Evolutionary conservation across 2,329 filamentous ascomycete genomes (phyloP), one percentile per base, ranked within the genome.

Genomic region (Aspergillus sp.): DNA sequence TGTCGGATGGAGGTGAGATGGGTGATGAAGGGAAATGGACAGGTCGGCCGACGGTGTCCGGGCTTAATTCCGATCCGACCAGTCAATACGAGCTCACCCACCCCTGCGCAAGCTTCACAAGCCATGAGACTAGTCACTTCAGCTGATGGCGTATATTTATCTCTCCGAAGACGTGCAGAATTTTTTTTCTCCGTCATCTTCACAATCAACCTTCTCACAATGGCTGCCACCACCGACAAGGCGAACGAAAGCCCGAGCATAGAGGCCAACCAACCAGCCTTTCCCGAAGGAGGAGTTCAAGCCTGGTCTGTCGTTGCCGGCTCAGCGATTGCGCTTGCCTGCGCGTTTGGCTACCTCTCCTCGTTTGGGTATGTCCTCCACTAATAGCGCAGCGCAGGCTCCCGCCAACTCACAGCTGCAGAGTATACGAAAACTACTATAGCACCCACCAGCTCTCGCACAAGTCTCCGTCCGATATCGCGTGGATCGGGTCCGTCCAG

Each of bases 401-500:
- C 19, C 19, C 19, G 19, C 19, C 19, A 19, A 19, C 19, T 19
- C 19, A 19, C 8, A 28, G 19, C 6, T 6, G 5, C n/a, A 55
- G 53, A 2, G 53, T 55, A 11, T 55, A 55, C 63, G 77, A 83
- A 52, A 73, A 73, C 23, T 83, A 83, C 68, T 83, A 83, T 64
- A 69, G 78, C 31, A 70, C 65, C 1, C 71, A 82, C 51, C 78
- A 80, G 50, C 73, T 84, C 2, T 66, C 56, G 5, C 60, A 75
- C 3, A 74, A 80, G 48, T 74, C 76, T 1, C 64, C 79, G 0
- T 77, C 74, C 5, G 77, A 74, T 7, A 75, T 83, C n/a, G 70
- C 80, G 7, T 83, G 81, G 81, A 83, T 82, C 15, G 70, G 79
- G 1, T 80, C 80, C 1, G 61, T 81, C 6, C 72, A 82, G 57